Conservation (phyloP, 2,329 filamentous ascomycete genomes). For the Grosmannia penicillata region DNA sequence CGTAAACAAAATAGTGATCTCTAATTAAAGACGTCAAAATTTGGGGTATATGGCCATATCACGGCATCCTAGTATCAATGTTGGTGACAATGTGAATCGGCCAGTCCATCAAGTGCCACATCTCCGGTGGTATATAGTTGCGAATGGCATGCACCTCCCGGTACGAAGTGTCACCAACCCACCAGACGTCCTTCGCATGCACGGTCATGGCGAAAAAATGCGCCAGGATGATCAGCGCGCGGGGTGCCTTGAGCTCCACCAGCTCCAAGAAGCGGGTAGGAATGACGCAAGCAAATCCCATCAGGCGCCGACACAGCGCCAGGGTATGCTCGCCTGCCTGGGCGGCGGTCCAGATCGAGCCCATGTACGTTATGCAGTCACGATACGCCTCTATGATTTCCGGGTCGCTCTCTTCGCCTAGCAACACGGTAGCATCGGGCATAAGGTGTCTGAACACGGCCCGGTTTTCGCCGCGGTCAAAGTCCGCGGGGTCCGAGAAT, state of each 20-base stretch:
- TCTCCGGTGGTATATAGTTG: background rate
- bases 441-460: background rate
- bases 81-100: background rate
- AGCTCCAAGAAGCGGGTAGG: constrained; percentile 10
- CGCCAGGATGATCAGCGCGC: constrained; percentile 13
- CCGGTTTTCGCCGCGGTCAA: background rate
- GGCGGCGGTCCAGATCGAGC: background rate
- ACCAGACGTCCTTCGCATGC: constrained; percentile 1
- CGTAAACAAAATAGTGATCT: too few relatives aligned
- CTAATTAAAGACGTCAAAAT: too few relatives aligned
- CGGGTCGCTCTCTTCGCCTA: background rate
- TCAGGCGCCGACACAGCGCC: constrained; percentile 10
- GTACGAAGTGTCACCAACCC: background rate
- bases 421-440: background rate
- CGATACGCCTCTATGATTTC: background rate
- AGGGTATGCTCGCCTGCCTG: constrained; percentile 6
- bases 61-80: too few relatives aligned
- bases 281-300: constrained; percentile 10
- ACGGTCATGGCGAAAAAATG: constrained; percentile 11
- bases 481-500: background rate
- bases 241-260: constrained; percentile 9
- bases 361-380: background rate
- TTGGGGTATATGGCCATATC: too few relatives aligned
- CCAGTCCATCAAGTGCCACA: background rate
- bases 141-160: constrained; percentile 2